Evolutionary conservation across 352 stramenopile species (phyloP).

Genomic region (Phytophthora pluvialis): DNA sequence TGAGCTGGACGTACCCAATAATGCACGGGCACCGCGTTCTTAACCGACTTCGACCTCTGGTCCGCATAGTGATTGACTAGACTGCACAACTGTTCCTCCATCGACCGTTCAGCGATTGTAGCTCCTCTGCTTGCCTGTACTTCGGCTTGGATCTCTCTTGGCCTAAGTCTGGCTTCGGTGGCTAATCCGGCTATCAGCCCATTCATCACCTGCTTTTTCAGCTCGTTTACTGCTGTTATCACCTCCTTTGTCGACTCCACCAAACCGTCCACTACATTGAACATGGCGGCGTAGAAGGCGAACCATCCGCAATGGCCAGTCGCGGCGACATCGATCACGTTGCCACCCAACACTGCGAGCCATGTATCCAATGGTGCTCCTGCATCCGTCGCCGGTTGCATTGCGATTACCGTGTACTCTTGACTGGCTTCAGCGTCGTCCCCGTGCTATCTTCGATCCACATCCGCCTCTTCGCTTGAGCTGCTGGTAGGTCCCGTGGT

Average conservation of each 20-base stretch:
- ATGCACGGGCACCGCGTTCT: not conserved
- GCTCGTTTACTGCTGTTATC: not conserved
- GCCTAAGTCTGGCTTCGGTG: not conserved
- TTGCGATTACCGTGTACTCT: too few species aligned
- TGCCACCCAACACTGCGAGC: too few species aligned
- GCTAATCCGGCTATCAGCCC: not conserved
- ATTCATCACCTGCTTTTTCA: not conserved
- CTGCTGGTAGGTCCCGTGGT: too few species aligned
- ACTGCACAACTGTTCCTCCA: not conserved
- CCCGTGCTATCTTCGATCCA: too few species aligned
- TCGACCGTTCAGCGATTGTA: too few species aligned
- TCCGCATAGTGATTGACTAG: not conserved
- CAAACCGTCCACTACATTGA: not conserved
- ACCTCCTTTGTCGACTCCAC: not conserved
- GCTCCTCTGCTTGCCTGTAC: too few species aligned
- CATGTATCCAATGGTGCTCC: too few species aligned
- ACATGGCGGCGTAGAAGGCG: not conserved
- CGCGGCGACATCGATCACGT: too few species aligned
- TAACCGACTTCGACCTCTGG: not conserved
- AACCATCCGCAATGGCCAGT: not conserved
- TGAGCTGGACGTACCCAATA: not conserved
- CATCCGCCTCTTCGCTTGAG: too few species aligned
- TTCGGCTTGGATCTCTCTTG: not conserved
- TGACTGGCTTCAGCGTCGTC: too few species aligned
- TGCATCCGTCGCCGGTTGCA: too few species aligned